These are phyloP conservation scores for Pseudogymnoascus sp. DNA, from an alignment of 2,329 filamentous ascomycete species.

Conservation along the genomic window DNA sequence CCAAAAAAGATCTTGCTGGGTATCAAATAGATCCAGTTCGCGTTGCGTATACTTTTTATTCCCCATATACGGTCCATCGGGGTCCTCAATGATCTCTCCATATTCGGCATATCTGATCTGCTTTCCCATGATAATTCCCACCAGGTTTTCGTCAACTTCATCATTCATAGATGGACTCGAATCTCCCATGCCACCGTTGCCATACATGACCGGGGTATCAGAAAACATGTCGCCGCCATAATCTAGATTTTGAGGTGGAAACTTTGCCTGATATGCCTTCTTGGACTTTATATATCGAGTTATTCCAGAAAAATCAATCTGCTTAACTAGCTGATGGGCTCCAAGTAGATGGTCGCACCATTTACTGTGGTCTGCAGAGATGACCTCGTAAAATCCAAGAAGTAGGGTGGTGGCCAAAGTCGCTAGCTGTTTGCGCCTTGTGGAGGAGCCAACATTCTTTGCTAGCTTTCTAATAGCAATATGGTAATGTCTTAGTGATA, in stretches of 20 bases:
- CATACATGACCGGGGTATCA: background rate
- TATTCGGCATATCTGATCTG: conserved; percentile 51
- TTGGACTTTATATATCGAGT: conserved; percentile 62
- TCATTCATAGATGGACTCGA: conserved; percentile 14
- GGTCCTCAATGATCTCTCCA: conserved; percentile 37
- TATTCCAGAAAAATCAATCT: conserved; percentile 71
- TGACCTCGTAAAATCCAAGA: conserved; percentile 87
- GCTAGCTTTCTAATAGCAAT: conserved; percentile 73
- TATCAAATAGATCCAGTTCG: conserved; percentile 74
- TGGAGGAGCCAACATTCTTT: conserved; percentile 62
- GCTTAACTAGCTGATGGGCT: conserved; percentile 70
- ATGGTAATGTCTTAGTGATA: conserved; percentile 87
- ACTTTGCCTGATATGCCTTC: conserved; percentile 33
- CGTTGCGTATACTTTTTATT: conserved; percentile 27
- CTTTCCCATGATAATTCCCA: conserved; percentile 51
- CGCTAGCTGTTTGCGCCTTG: conserved; percentile 63
- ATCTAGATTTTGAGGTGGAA: conserved; percentile 30
- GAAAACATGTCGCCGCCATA: conserved; percentile 26
- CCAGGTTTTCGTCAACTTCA: conserved; percentile 48
- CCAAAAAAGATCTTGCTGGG: conserved; percentile 83
- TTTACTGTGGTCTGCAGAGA: conserved; percentile 87
- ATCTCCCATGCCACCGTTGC: conserved; percentile 22
- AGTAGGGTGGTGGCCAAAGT: conserved; percentile 84
- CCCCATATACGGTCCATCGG: conserved; percentile 2
- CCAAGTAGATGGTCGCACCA: conserved; percentile 92